Percentiles rank a stretch among this genome's conserved stretches.
These are phyloP conservation scores for Eimeria brunetti DNA, from an alignment of 169 alveolate genomes.

Conservation along the genomic window DNA sequence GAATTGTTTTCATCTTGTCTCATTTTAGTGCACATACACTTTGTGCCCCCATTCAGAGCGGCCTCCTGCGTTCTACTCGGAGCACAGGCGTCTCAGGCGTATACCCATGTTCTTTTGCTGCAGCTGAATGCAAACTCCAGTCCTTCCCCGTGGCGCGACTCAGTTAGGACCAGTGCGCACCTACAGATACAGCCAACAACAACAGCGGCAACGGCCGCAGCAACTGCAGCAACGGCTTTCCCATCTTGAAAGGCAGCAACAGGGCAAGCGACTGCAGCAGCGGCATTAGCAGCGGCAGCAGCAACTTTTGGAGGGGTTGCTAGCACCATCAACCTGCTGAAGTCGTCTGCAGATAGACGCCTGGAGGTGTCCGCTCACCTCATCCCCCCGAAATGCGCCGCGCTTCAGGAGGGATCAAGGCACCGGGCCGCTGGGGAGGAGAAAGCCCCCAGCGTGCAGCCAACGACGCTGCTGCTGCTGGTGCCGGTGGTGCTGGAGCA, in stretches of 20 bases:
- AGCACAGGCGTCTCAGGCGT: not conserved
- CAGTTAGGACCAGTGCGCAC: not conserved
- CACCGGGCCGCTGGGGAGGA: not conserved
- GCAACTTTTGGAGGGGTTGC: not conserved
- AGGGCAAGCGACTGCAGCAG: not conserved
- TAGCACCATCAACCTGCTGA: not conserved
- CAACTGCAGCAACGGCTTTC: not conserved
- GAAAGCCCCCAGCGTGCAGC: not conserved
- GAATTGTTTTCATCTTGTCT: not conserved
- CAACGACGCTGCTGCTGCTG: not conserved
- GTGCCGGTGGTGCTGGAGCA: not conserved
- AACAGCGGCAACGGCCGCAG: slow-evolving; percentile 19
- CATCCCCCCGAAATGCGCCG: not conserved
- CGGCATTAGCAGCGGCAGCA: not conserved
- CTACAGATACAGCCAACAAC: not conserved
- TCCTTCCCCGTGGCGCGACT: not conserved
- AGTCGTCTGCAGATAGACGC: not conserved
- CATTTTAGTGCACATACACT: not conserved
- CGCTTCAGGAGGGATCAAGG: not conserved
- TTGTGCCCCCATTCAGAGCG: not conserved
- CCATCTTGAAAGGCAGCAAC: not conserved
- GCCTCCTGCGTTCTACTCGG: not conserved
- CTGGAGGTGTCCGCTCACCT: slow-evolving; percentile 15
- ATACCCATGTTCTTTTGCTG: not conserved
- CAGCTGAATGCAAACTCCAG: not conserved